A percentile compares a stretch with the other conserved stretches of the same genome.
Evolutionary conservation across 192 early-diverging fungal species (phyloP).

Genomic region (Geranomyces variabilis): DNA sequence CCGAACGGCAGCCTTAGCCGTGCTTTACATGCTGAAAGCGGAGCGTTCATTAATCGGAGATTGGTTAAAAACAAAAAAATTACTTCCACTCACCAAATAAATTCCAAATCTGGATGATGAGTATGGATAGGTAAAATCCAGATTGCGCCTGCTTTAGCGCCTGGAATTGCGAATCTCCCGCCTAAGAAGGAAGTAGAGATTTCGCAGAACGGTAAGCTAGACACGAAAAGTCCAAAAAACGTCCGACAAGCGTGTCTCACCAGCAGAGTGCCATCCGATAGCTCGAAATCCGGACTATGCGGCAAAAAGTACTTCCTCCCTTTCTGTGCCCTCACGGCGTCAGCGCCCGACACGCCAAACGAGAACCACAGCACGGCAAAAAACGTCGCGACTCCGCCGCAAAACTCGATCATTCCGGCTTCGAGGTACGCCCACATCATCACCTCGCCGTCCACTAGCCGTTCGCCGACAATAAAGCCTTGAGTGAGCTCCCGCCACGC

Average conservation of each 20-base stretch:
- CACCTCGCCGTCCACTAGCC: constrained; percentile 86
- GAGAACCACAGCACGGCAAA: constrained; percentile 78
- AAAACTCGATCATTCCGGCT: constrained; percentile 75
- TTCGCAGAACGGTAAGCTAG: neutral
- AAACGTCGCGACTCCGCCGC: constrained; percentile 70
- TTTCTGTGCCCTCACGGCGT: constrained; percentile 52
- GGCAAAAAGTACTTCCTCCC: constrained; percentile 47
- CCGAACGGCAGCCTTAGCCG: constrained; percentile 77
- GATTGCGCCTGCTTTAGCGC: constrained; percentile 80
- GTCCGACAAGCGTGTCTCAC: constrained; percentile 21
- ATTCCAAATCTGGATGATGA: constrained; percentile 92
- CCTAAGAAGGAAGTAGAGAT: constrained; percentile 14
- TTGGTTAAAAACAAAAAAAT: no score
- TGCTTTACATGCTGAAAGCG: constrained; percentile 89
- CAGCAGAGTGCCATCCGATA: constrained; percentile 39
- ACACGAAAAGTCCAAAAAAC: no score
- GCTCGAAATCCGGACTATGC: constrained; percentile 37
- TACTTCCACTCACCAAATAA: no score
- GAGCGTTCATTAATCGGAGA: no score
- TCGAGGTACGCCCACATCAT: constrained; percentile 89
- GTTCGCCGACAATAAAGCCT: constrained; percentile 61
- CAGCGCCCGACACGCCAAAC: constrained; percentile 66
- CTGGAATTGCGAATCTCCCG: constrained; percentile 61
- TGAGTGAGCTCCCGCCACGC: constrained; percentile 33
- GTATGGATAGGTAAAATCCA: constrained; percentile 72